Evolutionary conservation across 2,329 filamentous ascomycete genomes (phyloP), one percentile per base, ranked within the genome.

Genomic region (Hysterium pulicare): DNA sequence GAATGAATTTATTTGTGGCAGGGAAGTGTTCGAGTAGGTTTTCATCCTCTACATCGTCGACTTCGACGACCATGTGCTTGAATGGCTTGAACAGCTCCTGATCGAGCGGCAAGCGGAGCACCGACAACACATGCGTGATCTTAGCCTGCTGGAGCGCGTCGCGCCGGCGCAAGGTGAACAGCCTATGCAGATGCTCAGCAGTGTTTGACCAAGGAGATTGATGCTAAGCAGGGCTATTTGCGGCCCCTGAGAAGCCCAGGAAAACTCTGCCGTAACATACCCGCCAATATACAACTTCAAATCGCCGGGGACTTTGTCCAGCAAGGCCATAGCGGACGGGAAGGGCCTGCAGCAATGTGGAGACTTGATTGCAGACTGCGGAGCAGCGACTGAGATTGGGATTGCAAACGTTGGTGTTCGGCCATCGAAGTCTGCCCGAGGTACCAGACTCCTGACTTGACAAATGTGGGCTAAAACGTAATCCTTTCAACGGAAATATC

Each of bases 91-190:
- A 83, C 31, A 76, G 73, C 46, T 71, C 70, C 53, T 76, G 68
- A 54, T 78, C 72, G 37, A 79, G 67, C 33, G 78, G 76, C 53
- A 84, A 76, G 35, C 80, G 79, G 46, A 91, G 68, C 31, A 93
- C 86, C 4, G 90, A 95, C n/a, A 97, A 75, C 22, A 97, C 79
- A 68, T 96, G 90, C 2, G 90, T 95, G 64, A 98, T 89, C 51
- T 84, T 82, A 52, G 82, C 81, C 49, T 85, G 78, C 50, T 78
- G 71, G 37, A 97, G 75, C 26, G 83, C 77, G 41, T 84, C 77
- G 47, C 83, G 83, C 47, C 86, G 83, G 46, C 83, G 82, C 49
- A 96, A 72, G 32, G 85, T 82, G 71, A 90, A 90, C 50, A 95
- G 78, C 44, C 90, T 95, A 67, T 43, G 53, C 44, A 21, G 36